Conservation (phyloP, 1,139 yeast species). For the Yamadazyma siamensis region DNA sequence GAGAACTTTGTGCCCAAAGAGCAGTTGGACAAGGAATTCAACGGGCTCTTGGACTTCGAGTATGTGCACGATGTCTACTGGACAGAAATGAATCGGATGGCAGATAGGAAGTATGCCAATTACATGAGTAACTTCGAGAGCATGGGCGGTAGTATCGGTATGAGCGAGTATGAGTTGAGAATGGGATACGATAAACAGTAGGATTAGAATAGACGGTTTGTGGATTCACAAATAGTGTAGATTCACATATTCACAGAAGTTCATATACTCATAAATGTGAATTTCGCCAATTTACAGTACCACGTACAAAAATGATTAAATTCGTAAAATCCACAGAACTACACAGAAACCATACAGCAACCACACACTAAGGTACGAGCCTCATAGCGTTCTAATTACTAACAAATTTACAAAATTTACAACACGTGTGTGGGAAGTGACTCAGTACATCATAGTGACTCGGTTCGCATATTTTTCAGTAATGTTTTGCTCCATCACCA, state of each 20-base stretch:
- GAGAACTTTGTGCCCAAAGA: conserved; percentile 73
- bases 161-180: conserved; percentile 53
- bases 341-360: too few relatives aligned
- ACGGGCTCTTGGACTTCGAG: conserved; percentile 79
- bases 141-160: conserved; percentile 71
- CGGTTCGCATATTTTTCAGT: neutral
- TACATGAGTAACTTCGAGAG: conserved; percentile 62
- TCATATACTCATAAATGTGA: too few relatives aligned
- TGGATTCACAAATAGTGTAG: neutral
- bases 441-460: too few relatives aligned
- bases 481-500: conserved; percentile 11
- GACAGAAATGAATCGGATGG: conserved; percentile 63
- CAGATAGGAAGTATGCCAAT: conserved; percentile 49
- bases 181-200: conserved; percentile 12
- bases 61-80: conserved; percentile 80
- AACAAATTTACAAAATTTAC: too few relatives aligned
- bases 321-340: too few relatives aligned
- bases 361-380: too few relatives aligned
- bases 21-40: conserved; percentile 80
- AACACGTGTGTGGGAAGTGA: too few relatives aligned
- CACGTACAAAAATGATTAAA: too few relatives aligned
- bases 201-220: neutral
- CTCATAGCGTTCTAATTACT: too few relatives aligned
- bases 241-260: neutral
- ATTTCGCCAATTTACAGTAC: too few relatives aligned